Base-by-base conservation (phyloP, 768 basidiomycete genomes). In the Exidia glandulosa region DNA sequence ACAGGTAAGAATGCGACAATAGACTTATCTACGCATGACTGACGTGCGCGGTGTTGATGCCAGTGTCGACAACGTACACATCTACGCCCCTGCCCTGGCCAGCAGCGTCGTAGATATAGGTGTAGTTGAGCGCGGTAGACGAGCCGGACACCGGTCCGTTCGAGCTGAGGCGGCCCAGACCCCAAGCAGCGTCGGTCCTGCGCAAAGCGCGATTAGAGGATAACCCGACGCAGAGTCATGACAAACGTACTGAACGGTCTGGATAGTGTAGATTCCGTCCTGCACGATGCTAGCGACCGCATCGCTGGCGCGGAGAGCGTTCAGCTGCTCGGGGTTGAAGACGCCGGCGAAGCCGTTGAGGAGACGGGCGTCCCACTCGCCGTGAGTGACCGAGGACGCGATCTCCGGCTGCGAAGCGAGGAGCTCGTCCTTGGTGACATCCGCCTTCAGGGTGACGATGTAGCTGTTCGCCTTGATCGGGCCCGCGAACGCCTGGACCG, bases 41-140 rank as follows among this genome's bases (percentile, higher is more conserved):
- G 57, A 64, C 65, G 60, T 71, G 69, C 25, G 33, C 31, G 7
- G 57, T 65, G 62, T 59, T 65, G 56, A 71, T 66, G 32, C 70
- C 70, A 3, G 50, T 54, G 50, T 54, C 50, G 59, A 79, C 66
- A 57, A 78, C 62, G 62, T 77, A 78, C 62, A 79, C 70, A 63
- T 75, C 74, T 32, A 74, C 75, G 25, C 72, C 74, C 27, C 59
- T 41, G 25, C 74, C 74, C 2, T 4, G 50, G 12, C 69, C 74
- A 32, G 68, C 57, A 33, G 59, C 59, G 56, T 73, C 67, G 62
- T 72, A 76, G 2, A 64, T 70, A 60, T 72, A 73, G n/a, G 61
- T 63, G 59, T 65, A 73, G 3, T 60, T 67, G 72, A 54, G 50
- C 50, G 50, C 50, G 7, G 25, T 29, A 25, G 30, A 27, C 2